phyloP scores from a whole-genome alignment of 2,329 filamentous ascomycete genomes.

The Biscogniauxia sp. region DNA sequence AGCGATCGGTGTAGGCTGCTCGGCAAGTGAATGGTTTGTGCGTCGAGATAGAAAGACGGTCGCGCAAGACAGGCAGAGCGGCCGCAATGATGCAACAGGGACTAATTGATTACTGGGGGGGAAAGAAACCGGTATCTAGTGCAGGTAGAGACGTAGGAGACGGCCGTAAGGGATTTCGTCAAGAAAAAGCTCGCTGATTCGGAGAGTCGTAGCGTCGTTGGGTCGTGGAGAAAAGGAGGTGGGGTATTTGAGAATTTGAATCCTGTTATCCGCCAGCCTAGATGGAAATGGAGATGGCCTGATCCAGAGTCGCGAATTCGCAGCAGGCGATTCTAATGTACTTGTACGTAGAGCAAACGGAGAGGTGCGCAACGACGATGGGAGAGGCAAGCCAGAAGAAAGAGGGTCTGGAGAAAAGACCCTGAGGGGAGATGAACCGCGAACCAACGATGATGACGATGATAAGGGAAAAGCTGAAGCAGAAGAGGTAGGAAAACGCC shows the following conservation, averaged over 20 bases:
- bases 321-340: conserved; percentile 19
- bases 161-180: conserved; percentile 12
- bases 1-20: conserved; percentile 4
- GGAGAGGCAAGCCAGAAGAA: conserved; percentile 19
- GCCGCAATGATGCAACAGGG: conserved; percentile 9
- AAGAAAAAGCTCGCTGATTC: conserved; percentile 13
- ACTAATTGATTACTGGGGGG: not conserved
- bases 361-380: conserved; percentile 20
- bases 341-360: conserved; percentile 14
- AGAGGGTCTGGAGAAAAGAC: conserved; percentile 13
- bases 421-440: conserved; percentile 6
- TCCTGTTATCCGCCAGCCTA: conserved; percentile 4
- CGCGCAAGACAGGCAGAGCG: conserved; percentile 12
- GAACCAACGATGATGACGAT: conserved; percentile 24
- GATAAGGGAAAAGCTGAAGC: conserved; percentile 24
- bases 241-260: conserved; percentile 23
- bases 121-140: conserved; percentile 5
- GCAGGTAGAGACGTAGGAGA: conserved; percentile 8
- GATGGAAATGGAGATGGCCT: not conserved
- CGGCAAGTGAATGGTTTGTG: conserved; percentile 6
- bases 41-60: conserved; percentile 7
- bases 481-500: conserved; percentile 27
- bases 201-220: conserved; percentile 26
- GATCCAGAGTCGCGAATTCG: conserved; percentile 15
- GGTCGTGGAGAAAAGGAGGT: conserved; percentile 20